phyloP scores from a whole-genome alignment of 139 green algal species.

The Tetraselmis striata region DNA sequence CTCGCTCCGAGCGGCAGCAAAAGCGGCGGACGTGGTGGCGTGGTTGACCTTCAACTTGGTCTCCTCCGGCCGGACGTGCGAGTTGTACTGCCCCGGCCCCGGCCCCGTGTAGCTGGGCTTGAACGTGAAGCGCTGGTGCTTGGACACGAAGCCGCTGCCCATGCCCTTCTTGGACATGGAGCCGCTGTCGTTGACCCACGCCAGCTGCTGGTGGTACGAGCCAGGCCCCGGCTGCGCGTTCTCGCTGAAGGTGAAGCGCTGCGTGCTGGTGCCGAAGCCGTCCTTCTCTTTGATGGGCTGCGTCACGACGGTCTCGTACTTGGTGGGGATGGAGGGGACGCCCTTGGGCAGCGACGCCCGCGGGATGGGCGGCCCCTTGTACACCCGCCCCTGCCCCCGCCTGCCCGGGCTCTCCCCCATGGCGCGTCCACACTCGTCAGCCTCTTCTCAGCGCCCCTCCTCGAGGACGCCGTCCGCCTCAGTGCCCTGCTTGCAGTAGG shows the following conservation, averaged over 20 bases:
- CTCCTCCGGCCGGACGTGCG: not conserved
- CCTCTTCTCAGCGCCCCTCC: too few species aligned
- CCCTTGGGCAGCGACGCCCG: not conserved
- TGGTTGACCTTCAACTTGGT: slow-evolving; percentile 8
- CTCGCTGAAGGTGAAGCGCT: slow-evolving; percentile 2
- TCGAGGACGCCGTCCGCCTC: too few species aligned
- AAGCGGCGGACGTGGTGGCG: slow-evolving; percentile 2
- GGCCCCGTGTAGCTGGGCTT: slow-evolving; percentile 1
- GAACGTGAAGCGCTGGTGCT: not conserved
- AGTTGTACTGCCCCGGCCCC: slow-evolving; percentile 9
- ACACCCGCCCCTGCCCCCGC: not conserved
- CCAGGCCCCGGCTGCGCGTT: slow-evolving; percentile 3
- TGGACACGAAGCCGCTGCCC: slow-evolving; percentile 3
- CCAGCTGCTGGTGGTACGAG: slow-evolving; percentile 2
- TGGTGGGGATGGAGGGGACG: slow-evolving; percentile 7
- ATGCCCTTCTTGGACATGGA: slow-evolving; percentile 4
- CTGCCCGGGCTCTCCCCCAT: not conserved
- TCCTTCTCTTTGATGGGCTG: slow-evolving; percentile 8
- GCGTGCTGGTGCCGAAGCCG: slow-evolving; percentile 11
- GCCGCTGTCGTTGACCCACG: slow-evolving; percentile 5
- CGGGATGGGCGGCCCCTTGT: not conserved
- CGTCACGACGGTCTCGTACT: slow-evolving; percentile 6
- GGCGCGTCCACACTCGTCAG: too few species aligned
- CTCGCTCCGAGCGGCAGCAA: not conserved
- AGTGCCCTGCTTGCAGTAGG: too few species aligned